Conservation (phyloP, 2,329 filamentous ascomycete genomes). For the Westerdykella ornata region DNA sequence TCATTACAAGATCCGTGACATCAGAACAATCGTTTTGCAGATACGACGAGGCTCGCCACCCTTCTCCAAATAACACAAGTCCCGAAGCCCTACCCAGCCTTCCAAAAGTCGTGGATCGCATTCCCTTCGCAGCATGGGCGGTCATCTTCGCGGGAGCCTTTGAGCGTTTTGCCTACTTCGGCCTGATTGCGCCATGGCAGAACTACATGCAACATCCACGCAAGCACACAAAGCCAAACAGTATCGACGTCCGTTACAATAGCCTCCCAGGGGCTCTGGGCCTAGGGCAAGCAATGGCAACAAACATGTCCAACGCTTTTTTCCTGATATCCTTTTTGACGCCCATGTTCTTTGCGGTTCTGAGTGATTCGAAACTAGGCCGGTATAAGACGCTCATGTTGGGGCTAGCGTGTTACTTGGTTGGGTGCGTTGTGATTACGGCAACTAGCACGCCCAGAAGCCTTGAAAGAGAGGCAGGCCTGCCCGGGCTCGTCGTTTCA, state of each 20-base stretch:
- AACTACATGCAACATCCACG: slow-evolving; percentile 17
- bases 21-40: no score
- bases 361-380: slow-evolving; percentile 32
- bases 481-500: slow-evolving; percentile 1
- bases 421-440: slow-evolving; percentile 4
- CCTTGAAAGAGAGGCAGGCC: slow-evolving; percentile 2
- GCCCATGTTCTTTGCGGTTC: slow-evolving; percentile 25
- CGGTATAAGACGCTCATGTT: slow-evolving; percentile 31
- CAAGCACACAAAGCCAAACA: no score
- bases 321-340: slow-evolving; percentile 11
- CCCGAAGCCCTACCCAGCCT: slow-evolving; percentile 5
- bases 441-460: slow-evolving; percentile 2
- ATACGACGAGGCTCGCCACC: no score
- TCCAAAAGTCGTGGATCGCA: slow-evolving; percentile 7
- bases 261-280: slow-evolving; percentile 20
- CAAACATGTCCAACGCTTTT: slow-evolving; percentile 13
- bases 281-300: slow-evolving; percentile 16
- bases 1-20: no score
- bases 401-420: slow-evolving; percentile 11
- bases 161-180: slow-evolving; percentile 8
- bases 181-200: slow-evolving; percentile 6
- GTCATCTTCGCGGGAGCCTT: slow-evolving; percentile 6
- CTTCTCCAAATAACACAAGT: not conserved
- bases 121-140: slow-evolving; percentile 9
- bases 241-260: not conserved